Evolutionary conservation across 2,329 filamentous ascomycete genomes (phyloP).

Genomic region (Ambrosiella xylebori): DNA sequence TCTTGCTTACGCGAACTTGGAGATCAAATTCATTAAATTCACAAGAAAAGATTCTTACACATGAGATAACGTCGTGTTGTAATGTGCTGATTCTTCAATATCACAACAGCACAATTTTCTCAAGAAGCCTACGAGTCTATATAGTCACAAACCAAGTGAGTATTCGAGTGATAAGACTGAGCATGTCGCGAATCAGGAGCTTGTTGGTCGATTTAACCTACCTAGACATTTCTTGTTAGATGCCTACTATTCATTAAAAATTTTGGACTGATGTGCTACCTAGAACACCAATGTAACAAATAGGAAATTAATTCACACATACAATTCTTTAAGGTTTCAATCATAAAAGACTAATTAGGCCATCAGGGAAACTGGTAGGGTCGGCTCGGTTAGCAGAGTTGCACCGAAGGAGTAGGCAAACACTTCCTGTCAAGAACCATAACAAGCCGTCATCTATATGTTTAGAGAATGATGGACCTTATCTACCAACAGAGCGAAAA

Average conservation of each 20-base stretch:
- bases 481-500: too few relatives aligned
- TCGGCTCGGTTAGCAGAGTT: not conserved
- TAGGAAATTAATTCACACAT: not conserved
- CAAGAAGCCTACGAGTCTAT: not conserved
- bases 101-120: not conserved
- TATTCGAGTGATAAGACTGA: not conserved
- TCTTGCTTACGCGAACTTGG: not conserved
- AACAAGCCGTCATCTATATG: too few relatives aligned
- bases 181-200: too few relatives aligned
- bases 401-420: not conserved
- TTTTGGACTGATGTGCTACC: not conserved
- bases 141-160: not conserved
- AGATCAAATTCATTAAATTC: not conserved
- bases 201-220: not conserved
- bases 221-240: not conserved
- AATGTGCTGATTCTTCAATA: not conserved
- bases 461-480: too few relatives aligned
- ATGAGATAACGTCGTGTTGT: not conserved
- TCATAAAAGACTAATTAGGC: too few relatives aligned
- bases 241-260: not conserved
- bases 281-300: not conserved
- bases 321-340: too few relatives aligned
- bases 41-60: not conserved
- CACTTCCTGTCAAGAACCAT: too few relatives aligned
- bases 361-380: not conserved